A percentile compares a stretch with the other conserved stretches of the same genome.
phyloP scores from a whole-genome alignment of 768 basidiomycete genomes.

The Lyophyllum shimeji region DNA sequence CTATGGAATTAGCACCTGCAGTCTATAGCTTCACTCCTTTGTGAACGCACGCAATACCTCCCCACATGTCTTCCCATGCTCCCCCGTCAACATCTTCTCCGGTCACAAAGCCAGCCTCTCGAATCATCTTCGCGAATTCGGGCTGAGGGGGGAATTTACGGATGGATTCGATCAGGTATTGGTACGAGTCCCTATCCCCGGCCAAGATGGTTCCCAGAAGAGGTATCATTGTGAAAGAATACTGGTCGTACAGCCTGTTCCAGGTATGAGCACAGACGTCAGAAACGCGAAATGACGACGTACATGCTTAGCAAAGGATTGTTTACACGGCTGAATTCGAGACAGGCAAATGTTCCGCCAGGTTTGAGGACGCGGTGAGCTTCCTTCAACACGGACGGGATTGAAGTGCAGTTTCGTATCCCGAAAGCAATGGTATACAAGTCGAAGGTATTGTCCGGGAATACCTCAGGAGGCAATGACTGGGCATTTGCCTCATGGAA shows the following conservation, averaged over 20 bases:
- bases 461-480: conserved; percentile 59
- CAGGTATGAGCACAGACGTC: conserved; percentile 4
- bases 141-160: conserved; percentile 87
- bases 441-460: conserved; percentile 85
- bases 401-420: conserved; percentile 94
- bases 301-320: conserved; percentile 87
- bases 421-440: conserved; percentile 99
- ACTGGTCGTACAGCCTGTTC: conserved; percentile 87
- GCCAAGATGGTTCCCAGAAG: conserved; percentile 96
- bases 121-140: conserved; percentile 88
- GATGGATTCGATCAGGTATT: conserved; percentile 97
- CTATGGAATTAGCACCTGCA: background rate
- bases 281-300: conserved; percentile 30
- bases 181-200: conserved; percentile 91
- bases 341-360: conserved; percentile 91
- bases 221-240: conserved; percentile 95
- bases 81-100: conserved; percentile 74
- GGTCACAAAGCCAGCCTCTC: conserved; percentile 78
- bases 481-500: conserved; percentile 96
- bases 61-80: conserved; percentile 87
- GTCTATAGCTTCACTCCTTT: conserved; percentile 75
- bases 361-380: conserved; percentile 95
- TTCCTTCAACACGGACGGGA: conserved; percentile 83
- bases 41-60: conserved; percentile 85
- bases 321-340: conserved; percentile 93